A percentile compares a stretch with the other conserved stretches of the same genome.
phyloP scores from a whole-genome alignment of 768 basidiomycete genomes.

The Termitomyces eurrhizus region DNA sequence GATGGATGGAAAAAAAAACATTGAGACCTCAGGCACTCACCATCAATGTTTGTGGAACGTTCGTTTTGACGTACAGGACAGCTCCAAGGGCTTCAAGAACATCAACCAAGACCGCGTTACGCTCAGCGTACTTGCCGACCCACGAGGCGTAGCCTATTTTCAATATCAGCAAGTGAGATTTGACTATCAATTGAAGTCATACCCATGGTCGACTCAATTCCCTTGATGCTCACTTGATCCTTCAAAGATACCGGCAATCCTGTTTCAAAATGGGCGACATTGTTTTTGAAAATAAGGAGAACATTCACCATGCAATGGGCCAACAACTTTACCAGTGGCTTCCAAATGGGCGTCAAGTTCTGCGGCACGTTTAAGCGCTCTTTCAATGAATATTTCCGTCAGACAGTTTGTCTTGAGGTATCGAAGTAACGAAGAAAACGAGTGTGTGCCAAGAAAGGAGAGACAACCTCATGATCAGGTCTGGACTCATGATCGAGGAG shows the following conservation, averaged over 20 bases:
- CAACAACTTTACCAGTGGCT: slow-evolving; percentile 59
- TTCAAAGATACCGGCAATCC: slow-evolving; percentile 69
- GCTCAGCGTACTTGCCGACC: slow-evolving; percentile 56
- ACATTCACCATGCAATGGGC: slow-evolving; percentile 61
- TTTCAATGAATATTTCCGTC: slow-evolving; percentile 80
- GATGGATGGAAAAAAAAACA: neutral
- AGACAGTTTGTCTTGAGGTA: slow-evolving; percentile 64
- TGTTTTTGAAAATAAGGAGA: neutral
- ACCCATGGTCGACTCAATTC: slow-evolving; percentile 69
- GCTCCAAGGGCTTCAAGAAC: slow-evolving; percentile 67
- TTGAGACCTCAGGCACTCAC: slow-evolving; percentile 27
- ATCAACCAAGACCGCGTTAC: slow-evolving; percentile 60
- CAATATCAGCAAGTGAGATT: neutral
- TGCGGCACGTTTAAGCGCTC: slow-evolving; percentile 58
- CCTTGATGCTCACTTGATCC: slow-evolving; percentile 68
- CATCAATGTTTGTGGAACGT: slow-evolving; percentile 75
- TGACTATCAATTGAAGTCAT: neutral
- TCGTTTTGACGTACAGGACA: slow-evolving; percentile 67
- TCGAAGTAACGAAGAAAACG: neutral
- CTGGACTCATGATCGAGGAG: neutral
- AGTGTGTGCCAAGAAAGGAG: neutral
- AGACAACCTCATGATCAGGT: neutral
- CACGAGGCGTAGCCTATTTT: slow-evolving; percentile 65
- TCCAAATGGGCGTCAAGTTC: slow-evolving; percentile 62
- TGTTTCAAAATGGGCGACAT: slow-evolving; percentile 6